phyloP scores from a whole-genome alignment of 2,329 filamentous ascomycete genomes.

The Penicillium aurantiogriseum region DNA sequence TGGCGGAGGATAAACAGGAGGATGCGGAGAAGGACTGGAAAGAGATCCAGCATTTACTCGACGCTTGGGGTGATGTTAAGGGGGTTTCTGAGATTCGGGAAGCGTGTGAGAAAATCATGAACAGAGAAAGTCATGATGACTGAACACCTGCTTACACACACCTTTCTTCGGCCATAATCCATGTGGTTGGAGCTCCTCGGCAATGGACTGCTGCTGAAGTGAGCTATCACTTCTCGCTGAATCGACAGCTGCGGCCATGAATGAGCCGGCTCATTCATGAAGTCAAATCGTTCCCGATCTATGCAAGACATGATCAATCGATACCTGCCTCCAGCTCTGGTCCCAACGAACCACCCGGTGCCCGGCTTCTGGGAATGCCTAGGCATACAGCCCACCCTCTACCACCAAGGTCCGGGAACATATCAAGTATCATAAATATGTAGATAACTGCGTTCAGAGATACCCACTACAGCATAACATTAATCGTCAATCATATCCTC shows the following conservation, averaged over 20 bases:
- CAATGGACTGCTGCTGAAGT: background rate
- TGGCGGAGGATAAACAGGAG: conserved; percentile 40
- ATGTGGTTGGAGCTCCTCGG: background rate
- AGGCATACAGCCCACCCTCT: background rate
- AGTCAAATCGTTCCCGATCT: background rate
- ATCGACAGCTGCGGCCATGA: background rate
- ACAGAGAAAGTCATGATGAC: conserved; percentile 20
- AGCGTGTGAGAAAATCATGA: conserved; percentile 43
- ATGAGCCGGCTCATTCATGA: conserved; percentile 1
- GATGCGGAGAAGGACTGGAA: conserved; percentile 46
- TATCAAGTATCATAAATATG: background rate
- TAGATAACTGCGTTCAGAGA: conserved; percentile 8
- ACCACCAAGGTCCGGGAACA: background rate
- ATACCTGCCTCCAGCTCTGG: background rate
- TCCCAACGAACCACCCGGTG: background rate
- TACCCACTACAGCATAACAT: conserved; percentile 11
- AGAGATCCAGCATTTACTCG: conserved; percentile 39
- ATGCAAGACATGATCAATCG: background rate
- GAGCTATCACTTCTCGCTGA: background rate
- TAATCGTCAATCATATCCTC: conserved; percentile 9
- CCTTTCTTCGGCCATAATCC: background rate
- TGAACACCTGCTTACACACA: conserved; percentile 16
- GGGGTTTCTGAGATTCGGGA: conserved; percentile 43
- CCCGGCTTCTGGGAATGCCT: background rate
- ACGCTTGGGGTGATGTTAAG: conserved; percentile 44